Evolutionary conservation across 495 filamentous ascomycete species (phyloP).

Genomic region (Trichoderma virens): DNA sequence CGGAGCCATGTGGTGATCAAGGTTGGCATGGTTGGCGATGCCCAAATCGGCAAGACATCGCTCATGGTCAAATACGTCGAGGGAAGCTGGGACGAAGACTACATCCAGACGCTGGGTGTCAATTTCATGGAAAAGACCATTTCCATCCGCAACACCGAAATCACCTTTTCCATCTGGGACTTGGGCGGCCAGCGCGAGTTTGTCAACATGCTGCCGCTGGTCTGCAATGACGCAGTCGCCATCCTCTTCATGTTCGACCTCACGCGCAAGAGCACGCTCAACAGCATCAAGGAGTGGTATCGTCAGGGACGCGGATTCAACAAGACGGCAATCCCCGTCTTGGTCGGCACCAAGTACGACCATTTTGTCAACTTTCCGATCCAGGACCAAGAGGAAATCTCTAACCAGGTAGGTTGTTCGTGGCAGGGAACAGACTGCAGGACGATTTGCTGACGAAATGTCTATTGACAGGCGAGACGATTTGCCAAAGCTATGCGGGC

Average conservation of each 20-base stretch:
- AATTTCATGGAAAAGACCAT: slow-evolving; percentile 99
- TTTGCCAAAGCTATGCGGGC: slow-evolving; percentile 99
- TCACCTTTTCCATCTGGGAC: slow-evolving; percentile 99
- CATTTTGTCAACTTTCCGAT: slow-evolving; percentile 97
- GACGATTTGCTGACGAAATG: not conserved
- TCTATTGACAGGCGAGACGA: slow-evolving; percentile 63
- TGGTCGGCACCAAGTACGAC: slow-evolving; percentile 97
- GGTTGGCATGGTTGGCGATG: slow-evolving; percentile 98
- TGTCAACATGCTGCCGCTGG: slow-evolving; percentile 97
- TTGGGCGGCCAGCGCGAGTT: slow-evolving; percentile 96
- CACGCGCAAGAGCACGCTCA: slow-evolving; percentile 93
- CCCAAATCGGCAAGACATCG: slow-evolving; percentile 97
- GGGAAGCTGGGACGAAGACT: slow-evolving; percentile 98
- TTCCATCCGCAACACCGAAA: slow-evolving; percentile 98
- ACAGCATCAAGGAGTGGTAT: slow-evolving; percentile 99
- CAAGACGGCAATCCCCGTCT: slow-evolving; percentile 96
- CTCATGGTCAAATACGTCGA: slow-evolving; percentile 99
- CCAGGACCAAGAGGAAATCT: slow-evolving; percentile 97
- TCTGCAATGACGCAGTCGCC: slow-evolving; percentile 97
- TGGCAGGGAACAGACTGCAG: not conserved
- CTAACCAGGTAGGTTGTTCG: slow-evolving; percentile 61
- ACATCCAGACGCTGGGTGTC: slow-evolving; percentile 96
- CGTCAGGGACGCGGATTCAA: slow-evolving; percentile 96
- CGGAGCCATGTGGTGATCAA: slow-evolving; percentile 96
- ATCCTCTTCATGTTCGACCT: slow-evolving; percentile 99